Evolutionary conservation across 2,329 filamentous ascomycete species (phyloP).

Genomic region (Neonectria magnoliae): DNA sequence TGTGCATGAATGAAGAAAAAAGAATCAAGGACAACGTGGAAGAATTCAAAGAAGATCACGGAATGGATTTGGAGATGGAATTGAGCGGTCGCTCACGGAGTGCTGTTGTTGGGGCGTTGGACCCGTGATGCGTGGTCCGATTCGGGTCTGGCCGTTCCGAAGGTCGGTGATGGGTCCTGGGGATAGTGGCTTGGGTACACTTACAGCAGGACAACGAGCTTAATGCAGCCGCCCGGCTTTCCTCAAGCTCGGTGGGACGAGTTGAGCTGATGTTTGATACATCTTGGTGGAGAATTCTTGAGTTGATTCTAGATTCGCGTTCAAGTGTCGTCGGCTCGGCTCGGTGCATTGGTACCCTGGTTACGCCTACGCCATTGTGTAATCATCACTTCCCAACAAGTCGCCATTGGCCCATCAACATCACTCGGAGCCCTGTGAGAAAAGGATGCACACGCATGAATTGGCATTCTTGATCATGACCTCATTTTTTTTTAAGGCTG

Average conservation of each 20-base stretch:
- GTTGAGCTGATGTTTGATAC: neutral
- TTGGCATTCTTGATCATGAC: constrained; percentile 48
- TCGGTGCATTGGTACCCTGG: constrained; percentile 1
- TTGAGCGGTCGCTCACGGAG: too few relatives aligned
- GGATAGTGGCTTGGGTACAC: neutral
- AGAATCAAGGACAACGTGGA: neutral
- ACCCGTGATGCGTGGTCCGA: neutral
- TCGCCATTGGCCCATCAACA: neutral
- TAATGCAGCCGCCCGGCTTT: neutral
- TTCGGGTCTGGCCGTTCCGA: constrained; percentile 3
- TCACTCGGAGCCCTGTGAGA: neutral
- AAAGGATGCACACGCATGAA: constrained; percentile 20
- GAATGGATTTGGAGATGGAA: neutral
- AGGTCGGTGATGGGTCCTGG: neutral
- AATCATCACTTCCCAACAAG: neutral
- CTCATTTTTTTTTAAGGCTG: constrained; percentile 51
- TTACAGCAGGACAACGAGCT: neutral
- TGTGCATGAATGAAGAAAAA: neutral
- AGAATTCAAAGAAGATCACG: neutral
- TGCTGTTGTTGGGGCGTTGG: neutral
- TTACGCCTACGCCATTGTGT: neutral
- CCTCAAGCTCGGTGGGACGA: neutral
- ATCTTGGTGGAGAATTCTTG: neutral
- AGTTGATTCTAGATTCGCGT: neutral
- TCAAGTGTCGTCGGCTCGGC: constrained; percentile 8